Evolutionary conservation across 2,329 filamentous ascomycete species (phyloP).

Genomic region (Blumeria hordei): DNA sequence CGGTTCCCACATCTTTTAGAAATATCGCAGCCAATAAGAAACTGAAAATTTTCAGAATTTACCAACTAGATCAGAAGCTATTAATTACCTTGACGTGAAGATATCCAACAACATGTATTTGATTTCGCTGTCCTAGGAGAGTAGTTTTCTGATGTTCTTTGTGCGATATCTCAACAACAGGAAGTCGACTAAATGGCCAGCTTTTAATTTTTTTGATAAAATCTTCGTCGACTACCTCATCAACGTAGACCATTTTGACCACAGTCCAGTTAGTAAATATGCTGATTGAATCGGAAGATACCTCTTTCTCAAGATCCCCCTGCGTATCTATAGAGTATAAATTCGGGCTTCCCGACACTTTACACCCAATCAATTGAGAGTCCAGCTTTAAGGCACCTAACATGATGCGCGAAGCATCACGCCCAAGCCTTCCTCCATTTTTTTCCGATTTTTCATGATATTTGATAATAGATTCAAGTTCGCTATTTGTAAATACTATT

Average conservation of each 20-base stretch:
- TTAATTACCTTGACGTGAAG: conserved; percentile 10
- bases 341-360: not conserved
- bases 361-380: conserved; percentile 4
- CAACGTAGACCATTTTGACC: conserved; percentile 9
- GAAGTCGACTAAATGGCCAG: conserved; percentile 13
- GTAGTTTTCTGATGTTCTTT: not conserved
- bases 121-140: conserved; percentile 2
- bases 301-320: conserved; percentile 9
- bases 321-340: conserved; percentile 1
- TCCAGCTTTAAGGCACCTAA: conserved; percentile 11
- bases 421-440: conserved; percentile 8
- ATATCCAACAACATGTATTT: conserved; percentile 9
- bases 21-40: conserved; percentile 4
- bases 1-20: not conserved
- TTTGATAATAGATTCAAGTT: conserved; percentile 8
- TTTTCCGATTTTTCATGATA: conserved; percentile 9
- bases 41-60: conserved; percentile 3
- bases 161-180: conserved; percentile 8
- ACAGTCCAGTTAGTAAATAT: conserved; percentile 9
- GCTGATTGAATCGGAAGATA: conserved; percentile 1
- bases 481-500: conserved; percentile 8
- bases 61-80: not conserved
- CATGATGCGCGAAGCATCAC: conserved; percentile 8
- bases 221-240: conserved; percentile 8
- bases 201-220: conserved; percentile 10